phyloP scores from a whole-genome alignment of 225 moss, liverwort and hornwort genomes.

The Antitrichia curtipendula region DNA sequence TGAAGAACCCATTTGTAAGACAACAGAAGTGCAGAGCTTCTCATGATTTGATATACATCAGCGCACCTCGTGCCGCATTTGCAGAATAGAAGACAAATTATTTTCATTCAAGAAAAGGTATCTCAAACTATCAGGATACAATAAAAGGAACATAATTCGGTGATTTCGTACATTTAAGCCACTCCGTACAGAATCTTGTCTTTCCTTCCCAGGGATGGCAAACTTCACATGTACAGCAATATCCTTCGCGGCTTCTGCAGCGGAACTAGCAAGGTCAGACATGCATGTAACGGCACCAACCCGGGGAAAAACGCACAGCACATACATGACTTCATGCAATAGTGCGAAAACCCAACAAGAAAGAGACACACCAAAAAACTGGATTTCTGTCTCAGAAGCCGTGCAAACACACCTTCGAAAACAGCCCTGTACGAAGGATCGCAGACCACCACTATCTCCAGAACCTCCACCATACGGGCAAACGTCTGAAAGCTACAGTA shows the following conservation, averaged over 20 bases:
- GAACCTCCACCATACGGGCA: slow-evolving; percentile 57
- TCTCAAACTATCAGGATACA: neutral
- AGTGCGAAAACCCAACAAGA: neutral
- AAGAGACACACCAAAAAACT: neutral
- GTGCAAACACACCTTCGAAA: slow-evolving; percentile 53
- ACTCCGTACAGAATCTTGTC: slow-evolving; percentile 82
- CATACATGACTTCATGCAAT: neutral
- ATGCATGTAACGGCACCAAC: neutral
- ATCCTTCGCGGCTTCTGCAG: slow-evolving; percentile 44
- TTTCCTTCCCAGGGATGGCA: slow-evolving; percentile 84
- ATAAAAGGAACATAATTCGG: neutral
- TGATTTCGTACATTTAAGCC: slow-evolving; percentile 48
- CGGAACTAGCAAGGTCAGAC: neutral
- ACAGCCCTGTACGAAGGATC: slow-evolving; percentile 77
- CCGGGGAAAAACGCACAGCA: neutral
- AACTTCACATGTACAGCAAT: slow-evolving; percentile 45
- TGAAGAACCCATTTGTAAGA: neutral
- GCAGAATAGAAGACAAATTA: neutral
- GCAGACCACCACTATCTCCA: slow-evolving; percentile 89
- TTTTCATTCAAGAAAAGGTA: neutral
- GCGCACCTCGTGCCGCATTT: neutral
- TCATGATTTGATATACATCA: neutral
- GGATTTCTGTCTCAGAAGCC: neutral
- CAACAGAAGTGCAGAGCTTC: neutral
- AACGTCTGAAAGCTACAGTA: slow-evolving; percentile 67